Evolutionary conservation across 2,329 filamentous ascomycete species (phyloP).

Genomic region (Botrytis squamosa): DNA sequence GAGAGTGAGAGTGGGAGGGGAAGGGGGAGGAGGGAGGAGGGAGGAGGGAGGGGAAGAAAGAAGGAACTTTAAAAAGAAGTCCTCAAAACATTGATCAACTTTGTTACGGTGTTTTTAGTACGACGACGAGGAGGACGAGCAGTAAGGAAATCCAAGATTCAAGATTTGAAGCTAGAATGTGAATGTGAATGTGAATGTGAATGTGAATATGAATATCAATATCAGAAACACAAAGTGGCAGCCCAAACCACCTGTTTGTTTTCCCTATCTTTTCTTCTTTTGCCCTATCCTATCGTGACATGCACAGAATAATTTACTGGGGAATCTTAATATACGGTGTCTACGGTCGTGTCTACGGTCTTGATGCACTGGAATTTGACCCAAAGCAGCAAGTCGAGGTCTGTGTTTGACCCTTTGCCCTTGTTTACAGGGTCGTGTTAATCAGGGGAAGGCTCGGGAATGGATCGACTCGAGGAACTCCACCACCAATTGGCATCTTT

Average conservation of each 20-base stretch:
- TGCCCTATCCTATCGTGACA: slow-evolving; percentile 16
- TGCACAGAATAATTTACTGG: background rate
- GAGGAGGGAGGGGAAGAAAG: background rate
- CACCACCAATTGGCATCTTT: slow-evolving; percentile 2
- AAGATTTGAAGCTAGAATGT: too few relatives aligned
- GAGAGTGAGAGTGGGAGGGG: background rate
- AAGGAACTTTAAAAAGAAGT: background rate
- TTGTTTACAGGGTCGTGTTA: slow-evolving; percentile 10
- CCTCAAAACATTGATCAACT: background rate
- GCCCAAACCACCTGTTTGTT: background rate
- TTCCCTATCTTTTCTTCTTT: background rate
- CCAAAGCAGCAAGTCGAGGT: background rate
- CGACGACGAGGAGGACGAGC: background rate
- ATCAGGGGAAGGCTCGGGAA: slow-evolving; percentile 18
- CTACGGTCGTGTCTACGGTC: background rate
- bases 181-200: too few relatives aligned
- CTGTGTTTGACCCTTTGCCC: slow-evolving; percentile 6
- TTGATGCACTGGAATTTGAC: background rate
- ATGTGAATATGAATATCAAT: too few relatives aligned
- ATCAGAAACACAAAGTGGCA: background rate
- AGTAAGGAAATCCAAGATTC: background rate
- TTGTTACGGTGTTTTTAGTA: background rate
- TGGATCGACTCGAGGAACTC: background rate
- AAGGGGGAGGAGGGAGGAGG: too few relatives aligned
- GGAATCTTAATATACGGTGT: background rate